Evolutionary conservation across 2,329 filamentous ascomycete species (phyloP), one percentile per base, ranked within the genome.

Genomic region (Diplodia mutila): DNA sequence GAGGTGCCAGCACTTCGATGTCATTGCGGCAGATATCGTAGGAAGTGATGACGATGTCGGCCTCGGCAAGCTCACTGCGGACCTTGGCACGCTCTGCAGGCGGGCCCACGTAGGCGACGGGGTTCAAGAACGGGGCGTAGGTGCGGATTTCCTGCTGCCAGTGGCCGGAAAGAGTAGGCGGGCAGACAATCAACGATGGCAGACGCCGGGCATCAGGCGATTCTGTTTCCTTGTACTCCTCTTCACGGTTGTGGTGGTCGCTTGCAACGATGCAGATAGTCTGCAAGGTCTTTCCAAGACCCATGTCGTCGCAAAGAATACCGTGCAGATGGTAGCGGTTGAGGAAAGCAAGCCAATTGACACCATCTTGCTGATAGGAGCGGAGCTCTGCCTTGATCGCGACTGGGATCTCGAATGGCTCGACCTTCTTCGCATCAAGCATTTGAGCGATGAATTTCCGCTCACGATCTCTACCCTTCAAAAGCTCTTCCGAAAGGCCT

Each of bases 291-390:
- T 99, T 99, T 61, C 95, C 95, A 32, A 99, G 90, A 75, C 95
- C 95, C 95, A 99, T 99, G 78, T 99, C 95, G 75, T 99, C 95
- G 77, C 95, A 99, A 69, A 99, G 91, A 79, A 99, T 97, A 59
- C 95, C 95, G 73, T 99, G 96, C 1, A 99, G 87, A 74, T 99
- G 94, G 77, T 98, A 99, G 68, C 94, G 94, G 78, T 99, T 99
- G 72, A 99, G 89, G 82, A 99, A 99, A 67, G 96, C 90, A 63
- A 99, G 87, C 95, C 95, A 99, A 77, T 99, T 99, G 76, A 99
- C 94, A 77, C 95, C 95, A 65, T 99, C 95, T 79, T 99, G 95
- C 78, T 99, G 96, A 76, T 99, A 99, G 0, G 94, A 97, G 70
- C 95, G 92, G 63, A 99, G 86, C 74, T 97, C 93, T 0, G 95